Percentiles rank a stretch among this genome's conserved stretches.
Evolutionary conservation across 2,329 filamentous ascomycete genomes (phyloP).

Genomic region (Trichoderma sp.): DNA sequence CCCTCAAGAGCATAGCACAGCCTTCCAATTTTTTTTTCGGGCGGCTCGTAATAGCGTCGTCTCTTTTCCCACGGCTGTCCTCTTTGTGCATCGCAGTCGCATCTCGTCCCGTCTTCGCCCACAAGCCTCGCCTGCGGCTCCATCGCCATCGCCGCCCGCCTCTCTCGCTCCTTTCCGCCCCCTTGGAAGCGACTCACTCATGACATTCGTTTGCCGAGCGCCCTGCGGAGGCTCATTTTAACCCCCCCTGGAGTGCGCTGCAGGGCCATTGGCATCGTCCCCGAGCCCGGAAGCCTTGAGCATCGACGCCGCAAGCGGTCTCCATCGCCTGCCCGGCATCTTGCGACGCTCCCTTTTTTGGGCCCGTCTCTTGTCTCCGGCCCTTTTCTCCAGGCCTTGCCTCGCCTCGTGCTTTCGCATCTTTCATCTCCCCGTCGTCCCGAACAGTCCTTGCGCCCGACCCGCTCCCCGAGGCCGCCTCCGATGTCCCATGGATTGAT

Average conservation of each 20-base stretch:
- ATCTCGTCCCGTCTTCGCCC: not conserved
- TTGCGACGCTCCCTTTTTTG: slow-evolving; percentile 20
- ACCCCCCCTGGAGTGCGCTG: slow-evolving; percentile 22
- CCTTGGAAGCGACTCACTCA: slow-evolving; percentile 24
- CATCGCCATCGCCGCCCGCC: slow-evolving; percentile 10
- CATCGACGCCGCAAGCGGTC: slow-evolving; percentile 15
- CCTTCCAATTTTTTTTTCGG: not conserved
- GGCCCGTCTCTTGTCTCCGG: not conserved
- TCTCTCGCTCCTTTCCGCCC: slow-evolving; percentile 1
- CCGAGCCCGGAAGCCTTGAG: not conserved
- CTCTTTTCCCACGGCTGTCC: not conserved
- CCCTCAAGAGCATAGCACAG: not conserved
- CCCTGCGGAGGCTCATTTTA: slow-evolving; percentile 25
- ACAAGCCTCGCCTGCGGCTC: slow-evolving; percentile 8
- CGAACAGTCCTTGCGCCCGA: not conserved
- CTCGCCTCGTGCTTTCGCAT: not conserved
- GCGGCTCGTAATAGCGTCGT: slow-evolving; percentile 23
- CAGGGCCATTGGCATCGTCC: slow-evolving; percentile 19
- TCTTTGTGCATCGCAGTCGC: slow-evolving; percentile 21
- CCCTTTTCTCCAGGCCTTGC: not conserved
- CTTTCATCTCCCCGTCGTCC: not conserved
- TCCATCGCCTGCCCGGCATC: slow-evolving; percentile 8
- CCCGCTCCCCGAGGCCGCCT: slow-evolving; percentile 7
- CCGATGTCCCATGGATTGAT: slow-evolving; percentile 53
- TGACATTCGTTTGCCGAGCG: slow-evolving; percentile 22